phyloP scores from a whole-genome alignment of 176 grass and related monocot species.

The Triticum urartu region DNA sequence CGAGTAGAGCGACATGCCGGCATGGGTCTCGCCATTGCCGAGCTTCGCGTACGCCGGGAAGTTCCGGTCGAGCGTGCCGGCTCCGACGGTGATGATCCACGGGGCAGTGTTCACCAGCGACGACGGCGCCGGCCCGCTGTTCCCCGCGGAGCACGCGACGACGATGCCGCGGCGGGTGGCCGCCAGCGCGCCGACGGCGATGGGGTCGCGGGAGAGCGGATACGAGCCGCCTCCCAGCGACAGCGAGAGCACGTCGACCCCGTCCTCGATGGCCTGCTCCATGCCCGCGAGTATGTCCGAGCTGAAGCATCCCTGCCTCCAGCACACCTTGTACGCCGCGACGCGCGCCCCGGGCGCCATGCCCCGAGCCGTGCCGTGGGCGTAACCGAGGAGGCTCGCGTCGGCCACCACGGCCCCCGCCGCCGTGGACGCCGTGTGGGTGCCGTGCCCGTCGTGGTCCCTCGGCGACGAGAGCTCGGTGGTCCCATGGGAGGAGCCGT shows the following conservation, averaged over 20 bases:
- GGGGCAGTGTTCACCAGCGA: constrained; percentile 70
- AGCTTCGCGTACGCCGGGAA: constrained; percentile 64
- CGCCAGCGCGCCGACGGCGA: constrained; percentile 67
- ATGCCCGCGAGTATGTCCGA: constrained; percentile 75
- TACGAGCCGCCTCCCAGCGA: constrained; percentile 64
- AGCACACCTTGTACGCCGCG: constrained; percentile 90
- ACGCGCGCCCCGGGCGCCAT: constrained; percentile 76
- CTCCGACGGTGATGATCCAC: constrained; percentile 81
- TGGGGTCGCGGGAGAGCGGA: constrained; percentile 61
- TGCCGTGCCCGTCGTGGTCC: constrained; percentile 76
- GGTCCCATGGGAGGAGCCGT: not conserved
- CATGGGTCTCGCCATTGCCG: constrained; percentile 52
- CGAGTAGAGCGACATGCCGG: constrained; percentile 66
- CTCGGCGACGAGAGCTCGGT: constrained; percentile 39
- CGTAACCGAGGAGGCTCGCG: constrained; percentile 64
- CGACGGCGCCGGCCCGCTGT: constrained; percentile 65
- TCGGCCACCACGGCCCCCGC: constrained; percentile 45
- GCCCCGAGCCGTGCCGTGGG: constrained; percentile 61
- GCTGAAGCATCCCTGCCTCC: constrained; percentile 62
- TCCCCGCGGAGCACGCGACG: constrained; percentile 78
- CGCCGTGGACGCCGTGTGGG: constrained; percentile 75
- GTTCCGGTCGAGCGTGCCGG: constrained; percentile 64
- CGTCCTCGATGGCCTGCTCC: constrained; percentile 75
- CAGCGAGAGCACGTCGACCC: constrained; percentile 78
- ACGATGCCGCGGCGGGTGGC: constrained; percentile 69